Evolutionary conservation across 2,329 filamentous ascomycete species (phyloP), one percentile per base, ranked within the genome.

Genomic region (Tympanopsis confertula): DNA sequence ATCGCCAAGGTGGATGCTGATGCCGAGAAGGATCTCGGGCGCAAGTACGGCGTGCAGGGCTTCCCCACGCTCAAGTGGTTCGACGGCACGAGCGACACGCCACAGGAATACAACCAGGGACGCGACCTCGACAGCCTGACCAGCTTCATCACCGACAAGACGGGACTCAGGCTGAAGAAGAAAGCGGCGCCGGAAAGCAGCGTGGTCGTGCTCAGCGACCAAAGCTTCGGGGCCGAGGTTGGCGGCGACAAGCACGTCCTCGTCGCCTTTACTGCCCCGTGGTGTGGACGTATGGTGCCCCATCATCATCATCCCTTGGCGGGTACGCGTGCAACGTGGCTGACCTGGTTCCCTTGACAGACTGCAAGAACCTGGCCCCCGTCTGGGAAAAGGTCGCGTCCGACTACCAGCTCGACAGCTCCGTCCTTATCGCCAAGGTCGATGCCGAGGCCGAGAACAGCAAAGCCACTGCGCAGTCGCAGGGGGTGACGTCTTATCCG

Each of bases 41-140:
- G 85, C 71, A 73, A 78, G 47, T 96, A 87, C 53, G 86, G 83
- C 32, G 75, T 98, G 36, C 82, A 91, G 62, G 93, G 93, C 15
- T 98, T 96, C 70, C 91, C 91, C 15, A 98, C 91, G 0, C 66
- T 98, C 53, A 98, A 96, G 65, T 98, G 77, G 73, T 98, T 98
- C 53, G 88, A 96, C 61, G 91, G 91, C 49, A 93, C 93, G 73
- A 89, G 82, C 57, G 78, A 86, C 42, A 80, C 74, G 53, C 88
- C 89, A 0, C 66, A 72, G 45, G 87, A 95, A 43, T 98, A 96
- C 68, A 82, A 74, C 42, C 81, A 84, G 42, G 87, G 84, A 20
- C 77, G 91, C 41, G 89, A 95, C 58, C 58, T 98, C 19, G 91
- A 96, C 50, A 86, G 82, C 58, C 65, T 98, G 62, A 72, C 69